phyloP scores from a whole-genome alignment of 2,329 filamentous ascomycete species.

The Nannizziopsis barbatae region DNA sequence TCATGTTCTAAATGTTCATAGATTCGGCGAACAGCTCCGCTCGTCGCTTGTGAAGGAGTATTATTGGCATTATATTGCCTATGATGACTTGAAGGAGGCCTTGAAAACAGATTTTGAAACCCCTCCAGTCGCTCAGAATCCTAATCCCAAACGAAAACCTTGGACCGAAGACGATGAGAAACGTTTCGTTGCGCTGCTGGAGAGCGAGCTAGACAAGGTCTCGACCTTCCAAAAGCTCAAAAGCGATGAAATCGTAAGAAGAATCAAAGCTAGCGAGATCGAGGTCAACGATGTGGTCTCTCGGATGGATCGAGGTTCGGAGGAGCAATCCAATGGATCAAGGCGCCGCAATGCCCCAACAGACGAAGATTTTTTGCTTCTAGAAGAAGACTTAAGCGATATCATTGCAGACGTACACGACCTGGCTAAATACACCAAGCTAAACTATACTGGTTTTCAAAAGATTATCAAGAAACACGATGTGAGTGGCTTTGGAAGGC shows the following conservation, averaged over 20 bases:
- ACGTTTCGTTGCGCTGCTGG: conserved; percentile 73
- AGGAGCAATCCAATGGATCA: conserved; percentile 35
- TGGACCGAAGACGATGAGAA: conserved; percentile 93
- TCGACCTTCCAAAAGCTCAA: conserved; percentile 97
- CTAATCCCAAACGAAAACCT: conserved; percentile 44
- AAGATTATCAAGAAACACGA: conserved; percentile 99
- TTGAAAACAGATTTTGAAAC: conserved; percentile 62
- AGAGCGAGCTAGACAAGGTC: conserved; percentile 91
- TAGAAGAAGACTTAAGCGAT: conserved; percentile 91
- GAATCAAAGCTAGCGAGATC: conserved; percentile 75
- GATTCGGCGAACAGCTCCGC: conserved; percentile 92
- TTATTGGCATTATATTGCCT: conserved; percentile 96
- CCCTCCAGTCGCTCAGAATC: conserved; percentile 36
- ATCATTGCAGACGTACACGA: conserved; percentile 98
- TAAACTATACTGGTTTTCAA: conserved; percentile 98
- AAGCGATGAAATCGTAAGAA: conserved; percentile 84
- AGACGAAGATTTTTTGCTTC: conserved; percentile 85
- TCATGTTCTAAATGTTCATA: conserved; percentile 21
- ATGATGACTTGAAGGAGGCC: conserved; percentile 81
- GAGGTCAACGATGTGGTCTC: conserved; percentile 83
- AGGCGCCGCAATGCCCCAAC: conserved; percentile 41
- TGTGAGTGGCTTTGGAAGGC: conserved; percentile 41
- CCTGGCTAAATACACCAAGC: conserved; percentile 90
- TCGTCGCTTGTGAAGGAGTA: conserved; percentile 95
- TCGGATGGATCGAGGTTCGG: conserved; percentile 45